These are phyloP conservation scores for Paraleonurus japonicus DNA, from an alignment of 257 asterid genomes.

Conservation along the genomic window DNA sequence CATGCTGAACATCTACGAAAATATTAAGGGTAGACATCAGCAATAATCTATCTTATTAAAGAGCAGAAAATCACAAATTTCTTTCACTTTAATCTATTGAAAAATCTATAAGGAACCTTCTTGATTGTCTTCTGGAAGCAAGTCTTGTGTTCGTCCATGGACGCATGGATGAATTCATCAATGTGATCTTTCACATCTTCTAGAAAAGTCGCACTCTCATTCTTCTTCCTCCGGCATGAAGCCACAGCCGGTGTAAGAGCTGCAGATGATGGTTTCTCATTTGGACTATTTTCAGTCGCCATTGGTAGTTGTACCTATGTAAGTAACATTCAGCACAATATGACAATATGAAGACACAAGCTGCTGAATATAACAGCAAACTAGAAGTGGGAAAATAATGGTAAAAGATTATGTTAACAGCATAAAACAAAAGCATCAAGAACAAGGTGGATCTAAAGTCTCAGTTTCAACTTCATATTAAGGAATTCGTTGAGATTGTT, in stretches of 20 bases:
- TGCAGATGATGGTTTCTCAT: constrained; percentile 40
- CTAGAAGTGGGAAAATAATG: not conserved
- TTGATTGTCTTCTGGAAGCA: constrained; percentile 85
- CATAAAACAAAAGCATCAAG: not conserved
- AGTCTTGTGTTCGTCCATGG: constrained; percentile 92
- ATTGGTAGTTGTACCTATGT: constrained; percentile 33
- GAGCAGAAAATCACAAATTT: not conserved
- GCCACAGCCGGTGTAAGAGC: constrained; percentile 46
- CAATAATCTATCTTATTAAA: not conserved
- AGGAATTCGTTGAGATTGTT: not conserved
- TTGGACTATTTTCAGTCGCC: constrained; percentile 42
- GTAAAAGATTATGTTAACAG: not conserved
- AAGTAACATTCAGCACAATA: not conserved
- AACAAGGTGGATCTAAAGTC: not conserved
- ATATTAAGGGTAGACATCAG: constrained; percentile 7
- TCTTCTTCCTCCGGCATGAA: constrained; percentile 84
- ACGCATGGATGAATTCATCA: constrained; percentile 81
- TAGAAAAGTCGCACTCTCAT: constrained; percentile 58
- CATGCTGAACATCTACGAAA: constrained; percentile 82
- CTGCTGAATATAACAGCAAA: not conserved
- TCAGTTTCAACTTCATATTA: not conserved
- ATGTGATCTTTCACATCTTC: constrained; percentile 85
- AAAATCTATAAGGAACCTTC: constrained; percentile 43
- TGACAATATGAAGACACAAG: not conserved
- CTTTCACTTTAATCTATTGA: not conserved